Evolutionary conservation across 2,329 filamentous ascomycete species (phyloP), one percentile per base, ranked within the genome.

Genomic region (Colletotrichum cuscutae): DNA sequence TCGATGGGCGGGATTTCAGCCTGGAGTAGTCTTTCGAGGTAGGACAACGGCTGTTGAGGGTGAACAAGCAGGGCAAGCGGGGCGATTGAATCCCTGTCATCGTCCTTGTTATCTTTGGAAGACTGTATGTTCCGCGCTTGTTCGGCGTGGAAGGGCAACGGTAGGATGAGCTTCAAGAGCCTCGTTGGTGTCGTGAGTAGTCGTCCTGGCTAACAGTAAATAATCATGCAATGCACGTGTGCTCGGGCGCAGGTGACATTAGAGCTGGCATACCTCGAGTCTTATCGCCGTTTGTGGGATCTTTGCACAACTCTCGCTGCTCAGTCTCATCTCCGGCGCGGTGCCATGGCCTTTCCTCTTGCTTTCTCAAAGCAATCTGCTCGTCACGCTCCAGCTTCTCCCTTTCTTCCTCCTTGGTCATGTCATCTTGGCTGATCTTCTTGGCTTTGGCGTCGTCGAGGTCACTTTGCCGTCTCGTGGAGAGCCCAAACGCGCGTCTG

Each of bases 11-110:
- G 94, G 0, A 98, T 86, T 81, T 98, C 95, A 65, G 94, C 93
- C 79, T 98, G 95, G 59, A 98, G 95, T 3, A 98, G 85, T 9
- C 94, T 90, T 81, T 97, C 94, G 54, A 98, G 90, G 80, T 98
- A 97, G 9, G 94, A 97, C 3, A 98, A 87, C 0, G 95, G 95
- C 79, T 98, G 95, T 74, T 97, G 94, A 0, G 95, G 95, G 77
- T 98, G 95, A 0, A 98, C 89, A 2, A 98, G 89, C 0, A 98
- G 88, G 1, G 95, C 95, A 13, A 98, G 86, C 0, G 95, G 95
- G 77, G 97, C 94, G n/a, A 96, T 90, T 82, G 74, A 77, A 59
- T 84, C 82, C 46, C 79, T 78, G 52, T 81, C 80, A 22, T 77
- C 79, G 53, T 80, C 37, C 37, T 42, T 79, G 46, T 80, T 79